Percentiles rank a stretch among this genome's conserved stretches.
Conservation (phyloP, 106 monocot species). For the Dioscorea dumetorum region DNA sequence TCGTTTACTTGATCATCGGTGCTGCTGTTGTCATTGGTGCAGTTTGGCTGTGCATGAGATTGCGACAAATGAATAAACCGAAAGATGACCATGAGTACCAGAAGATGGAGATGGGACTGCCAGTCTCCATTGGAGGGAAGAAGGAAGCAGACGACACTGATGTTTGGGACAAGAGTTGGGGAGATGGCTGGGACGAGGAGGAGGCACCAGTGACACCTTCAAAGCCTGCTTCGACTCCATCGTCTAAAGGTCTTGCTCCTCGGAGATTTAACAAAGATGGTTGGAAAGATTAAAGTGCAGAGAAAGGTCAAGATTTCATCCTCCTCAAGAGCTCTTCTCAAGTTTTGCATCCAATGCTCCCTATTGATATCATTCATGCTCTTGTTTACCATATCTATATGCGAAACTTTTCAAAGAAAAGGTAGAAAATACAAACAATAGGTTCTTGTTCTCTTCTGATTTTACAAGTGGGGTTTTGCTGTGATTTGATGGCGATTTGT, state of each 20-base stretch:
- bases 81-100: conserved; percentile 26
- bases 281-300: conserved; percentile 54
- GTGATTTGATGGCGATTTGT: too few species aligned
- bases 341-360: too few species aligned
- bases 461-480: too few species aligned
- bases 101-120: conserved; percentile 39
- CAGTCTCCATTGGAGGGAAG: conserved; percentile 57
- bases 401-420: too few species aligned
- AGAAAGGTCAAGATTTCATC: too few species aligned
- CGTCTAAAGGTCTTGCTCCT: conserved; percentile 71
- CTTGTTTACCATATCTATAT: too few species aligned
- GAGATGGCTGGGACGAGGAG: conserved; percentile 74
- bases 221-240: conserved; percentile 32
- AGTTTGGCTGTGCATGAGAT: conserved; percentile 28
- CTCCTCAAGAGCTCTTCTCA: too few species aligned
- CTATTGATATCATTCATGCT: too few species aligned
- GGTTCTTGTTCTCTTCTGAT: too few species aligned
- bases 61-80: conserved; percentile 6
- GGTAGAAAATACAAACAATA: too few species aligned
- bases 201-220: conserved; percentile 74
- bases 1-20: conserved; percentile 25
- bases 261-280: conserved; percentile 65
- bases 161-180: conserved; percentile 76
- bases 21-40: conserved; percentile 12
- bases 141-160: conserved; percentile 31